A percentile compares a stretch with the other conserved stretches of the same genome.
These are phyloP conservation scores for Heliosperma pusillum DNA, from an alignment of 148 eudicot species.

Conservation along the genomic window DNA sequence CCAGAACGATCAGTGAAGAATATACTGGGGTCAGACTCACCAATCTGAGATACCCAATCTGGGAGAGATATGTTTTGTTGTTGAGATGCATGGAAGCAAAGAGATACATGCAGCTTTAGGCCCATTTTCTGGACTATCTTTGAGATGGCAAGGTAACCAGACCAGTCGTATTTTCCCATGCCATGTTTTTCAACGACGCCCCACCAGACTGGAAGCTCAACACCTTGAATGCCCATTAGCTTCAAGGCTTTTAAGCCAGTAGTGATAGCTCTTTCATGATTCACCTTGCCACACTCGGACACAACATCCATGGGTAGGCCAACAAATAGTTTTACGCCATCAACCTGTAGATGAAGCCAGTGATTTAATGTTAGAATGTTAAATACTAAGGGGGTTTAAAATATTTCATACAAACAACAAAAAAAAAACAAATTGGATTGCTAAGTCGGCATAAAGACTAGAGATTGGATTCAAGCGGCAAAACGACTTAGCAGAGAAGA, in stretches of 20 bases:
- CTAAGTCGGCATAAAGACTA: not conserved
- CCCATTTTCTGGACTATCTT: slow-evolving; percentile 59
- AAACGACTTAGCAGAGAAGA: too few species aligned
- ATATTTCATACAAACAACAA: not conserved
- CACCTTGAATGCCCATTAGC: slow-evolving; percentile 80
- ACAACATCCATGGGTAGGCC: slow-evolving; percentile 77
- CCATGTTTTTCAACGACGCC: slow-evolving; percentile 67
- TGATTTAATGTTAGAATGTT: not conserved
- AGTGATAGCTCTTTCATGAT: slow-evolving; percentile 57
- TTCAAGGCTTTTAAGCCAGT: slow-evolving; percentile 76
- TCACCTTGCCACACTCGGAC: slow-evolving; percentile 46
- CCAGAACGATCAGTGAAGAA: slow-evolving; percentile 66
- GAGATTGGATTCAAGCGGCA: not conserved
- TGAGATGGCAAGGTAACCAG: slow-evolving; percentile 57
- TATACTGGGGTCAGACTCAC: slow-evolving; percentile 49
- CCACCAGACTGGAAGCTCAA: slow-evolving; percentile 95
- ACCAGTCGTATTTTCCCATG: slow-evolving; percentile 73
- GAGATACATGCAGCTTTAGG: slow-evolving; percentile 55
- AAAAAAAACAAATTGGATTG: not conserved
- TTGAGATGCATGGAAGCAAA: slow-evolving; percentile 66
- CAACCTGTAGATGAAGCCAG: slow-evolving; percentile 40
- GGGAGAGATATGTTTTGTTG: slow-evolving; percentile 59
- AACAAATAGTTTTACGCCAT: slow-evolving; percentile 51
- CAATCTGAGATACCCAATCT: slow-evolving; percentile 64
- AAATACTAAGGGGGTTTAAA: not conserved